Evolutionary conservation across 2,329 filamentous ascomycete species (phyloP).

Genomic region (Dendryphion nanum): DNA sequence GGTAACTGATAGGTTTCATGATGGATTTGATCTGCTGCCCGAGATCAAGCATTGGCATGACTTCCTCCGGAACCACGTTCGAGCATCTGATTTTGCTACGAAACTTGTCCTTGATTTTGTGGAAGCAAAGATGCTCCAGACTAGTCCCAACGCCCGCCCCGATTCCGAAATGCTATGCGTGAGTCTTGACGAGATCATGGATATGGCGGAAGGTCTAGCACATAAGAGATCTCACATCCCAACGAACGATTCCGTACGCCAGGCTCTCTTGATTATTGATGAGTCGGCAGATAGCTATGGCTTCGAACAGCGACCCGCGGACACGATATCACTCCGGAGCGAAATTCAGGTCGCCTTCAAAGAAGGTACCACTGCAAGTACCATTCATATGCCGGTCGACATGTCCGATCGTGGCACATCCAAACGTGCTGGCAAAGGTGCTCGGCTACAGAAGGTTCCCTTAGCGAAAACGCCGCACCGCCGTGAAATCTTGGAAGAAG

Average conservation of each 20-base stretch:
- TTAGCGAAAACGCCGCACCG: slow-evolving; percentile 7
- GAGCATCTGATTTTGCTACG: slow-evolving; percentile 11
- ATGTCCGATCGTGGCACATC: background rate
- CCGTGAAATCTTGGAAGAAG: slow-evolving; percentile 5
- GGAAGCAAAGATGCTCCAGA: slow-evolving; percentile 11
- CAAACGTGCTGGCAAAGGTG: background rate
- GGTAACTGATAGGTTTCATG: slow-evolving; percentile 10
- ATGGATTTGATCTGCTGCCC: slow-evolving; percentile 7
- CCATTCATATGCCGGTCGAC: background rate
- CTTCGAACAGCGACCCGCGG: no score
- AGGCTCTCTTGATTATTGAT: slow-evolving; percentile 6
- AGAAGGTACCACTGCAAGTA: background rate
- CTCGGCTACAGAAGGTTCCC: slow-evolving; percentile 1
- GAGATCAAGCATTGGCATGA: slow-evolving; percentile 13
- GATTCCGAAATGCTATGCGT: slow-evolving; percentile 3
- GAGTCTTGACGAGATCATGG: slow-evolving; percentile 3
- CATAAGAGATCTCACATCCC: background rate
- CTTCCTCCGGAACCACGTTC: slow-evolving; percentile 6
- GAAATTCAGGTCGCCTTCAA: no score
- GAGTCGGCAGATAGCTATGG: no score
- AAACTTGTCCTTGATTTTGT: slow-evolving; percentile 10
- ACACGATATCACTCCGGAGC: background rate
- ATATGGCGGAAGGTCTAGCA: background rate
- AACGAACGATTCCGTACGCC: slow-evolving; percentile 2
- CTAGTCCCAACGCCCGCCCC: slow-evolving; percentile 1